Base-by-base conservation (phyloP, 192 early-diverging fungal species). In the Radiomyces spectabilis region DNA sequence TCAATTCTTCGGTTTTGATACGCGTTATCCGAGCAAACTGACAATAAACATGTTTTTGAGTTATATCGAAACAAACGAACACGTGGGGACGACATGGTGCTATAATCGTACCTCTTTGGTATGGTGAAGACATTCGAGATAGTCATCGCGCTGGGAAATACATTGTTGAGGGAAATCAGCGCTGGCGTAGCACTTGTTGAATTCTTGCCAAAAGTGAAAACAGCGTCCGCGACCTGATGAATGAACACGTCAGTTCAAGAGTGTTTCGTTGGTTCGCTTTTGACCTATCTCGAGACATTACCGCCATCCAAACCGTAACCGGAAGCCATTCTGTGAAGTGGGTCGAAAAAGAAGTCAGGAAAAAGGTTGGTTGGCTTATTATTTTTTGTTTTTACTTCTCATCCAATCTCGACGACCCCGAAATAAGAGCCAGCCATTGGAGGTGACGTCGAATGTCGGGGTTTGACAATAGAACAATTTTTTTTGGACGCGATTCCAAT, bases 121-220 rank as follows among this genome's bases (percentile, higher is more conserved):
- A 64, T 93, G 91, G 66, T 94, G 93, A 41, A 98, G 77, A 69
- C 95, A 98, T 75, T 98, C 95, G 41, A 89, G 73, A 74, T 98
- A 98, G 70, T 98, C 95, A 48, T 96, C 94, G 56, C 80, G 82
- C 58, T 90, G 82, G 31, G 69, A 65, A 27, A 78, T 47, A 72
- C 94, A 96, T 66, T 94, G 83, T 37, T 83, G 65, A 24, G 80
- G 85, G 9, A 69, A 57, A 69, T 90, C 84, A 52, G 88, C 86
- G 62, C 79, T 71, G 65, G 85, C 92, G 65, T 89, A 91, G 77
- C 93, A 98, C 60, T 91, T 91, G 65, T 88, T 75, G 72, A 93
- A 95, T 69, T 96, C 94, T 74, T 96, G 94, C 91, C 92, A 98
- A 73, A 93, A 92, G 41, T 85, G 78, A 71, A 94, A 95, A 82